Evolutionary conservation across 2,329 filamentous ascomycete genomes (phyloP).

Genomic region (Aspergillus costaricaensis): DNA sequence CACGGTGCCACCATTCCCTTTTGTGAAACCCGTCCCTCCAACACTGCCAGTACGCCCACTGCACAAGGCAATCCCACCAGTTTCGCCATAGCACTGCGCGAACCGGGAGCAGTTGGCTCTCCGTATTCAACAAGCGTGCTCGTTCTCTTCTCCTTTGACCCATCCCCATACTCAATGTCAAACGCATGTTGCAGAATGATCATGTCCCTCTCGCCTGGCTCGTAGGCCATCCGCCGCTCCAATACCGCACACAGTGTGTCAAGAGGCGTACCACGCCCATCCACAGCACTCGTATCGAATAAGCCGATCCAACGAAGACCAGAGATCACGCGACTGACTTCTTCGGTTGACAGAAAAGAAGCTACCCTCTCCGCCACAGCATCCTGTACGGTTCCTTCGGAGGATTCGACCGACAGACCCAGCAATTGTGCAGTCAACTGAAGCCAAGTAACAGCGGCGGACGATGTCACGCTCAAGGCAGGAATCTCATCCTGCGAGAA

Average conservation of each 20-base stretch:
- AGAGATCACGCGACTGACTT: background rate
- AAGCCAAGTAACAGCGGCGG: background rate
- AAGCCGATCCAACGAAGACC: background rate
- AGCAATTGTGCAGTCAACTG: background rate
- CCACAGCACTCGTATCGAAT: background rate
- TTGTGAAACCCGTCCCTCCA: background rate
- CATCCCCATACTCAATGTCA: background rate
- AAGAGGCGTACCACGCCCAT: background rate
- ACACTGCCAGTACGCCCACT: background rate
- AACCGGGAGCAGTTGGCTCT: background rate
- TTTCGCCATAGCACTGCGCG: conserved; percentile 4
- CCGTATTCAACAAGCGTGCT: background rate
- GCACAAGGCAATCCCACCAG: conserved; percentile 4
- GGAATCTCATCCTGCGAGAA: background rate
- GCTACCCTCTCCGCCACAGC: background rate
- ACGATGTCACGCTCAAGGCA: background rate
- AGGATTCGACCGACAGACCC: background rate
- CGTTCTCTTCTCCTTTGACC: background rate
- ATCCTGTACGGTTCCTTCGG: background rate
- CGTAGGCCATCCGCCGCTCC: conserved; percentile 5
- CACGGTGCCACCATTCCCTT: conserved; percentile 3
- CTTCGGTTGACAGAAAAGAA: background rate
- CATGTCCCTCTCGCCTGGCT: conserved; percentile 9
- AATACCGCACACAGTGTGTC: conserved; percentile 6
- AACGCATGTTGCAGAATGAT: conserved; percentile 6